A percentile compares a stretch with the other conserved stretches of the same genome.
Evolutionary conservation across 257 asterid species (phyloP).

Genomic region (Solanum bulbocastanum): DNA sequence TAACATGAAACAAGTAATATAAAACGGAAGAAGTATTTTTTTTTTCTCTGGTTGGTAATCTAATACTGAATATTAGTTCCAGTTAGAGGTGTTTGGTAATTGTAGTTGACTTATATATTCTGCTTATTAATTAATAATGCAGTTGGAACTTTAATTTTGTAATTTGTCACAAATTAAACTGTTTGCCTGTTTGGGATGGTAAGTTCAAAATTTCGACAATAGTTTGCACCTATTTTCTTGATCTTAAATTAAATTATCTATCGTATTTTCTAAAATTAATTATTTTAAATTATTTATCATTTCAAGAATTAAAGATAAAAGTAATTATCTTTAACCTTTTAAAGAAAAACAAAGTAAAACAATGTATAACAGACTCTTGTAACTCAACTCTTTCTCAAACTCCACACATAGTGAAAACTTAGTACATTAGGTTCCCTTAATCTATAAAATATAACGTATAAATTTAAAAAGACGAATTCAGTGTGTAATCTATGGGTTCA

Average conservation of each 20-base stretch:
- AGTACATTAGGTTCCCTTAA: too few species aligned
- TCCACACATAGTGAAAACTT: not conserved
- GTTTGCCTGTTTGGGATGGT: not conserved
- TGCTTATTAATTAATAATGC: not conserved
- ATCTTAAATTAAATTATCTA: too few species aligned
- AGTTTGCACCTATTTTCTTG: not conserved
- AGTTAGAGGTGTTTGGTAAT: not conserved
- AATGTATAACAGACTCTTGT: too few species aligned
- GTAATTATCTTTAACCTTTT: too few species aligned
- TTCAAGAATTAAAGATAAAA: too few species aligned
- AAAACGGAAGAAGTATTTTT: not conserved
- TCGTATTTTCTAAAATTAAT: too few species aligned
- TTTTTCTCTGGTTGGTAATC: not conserved
- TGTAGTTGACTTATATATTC: not conserved
- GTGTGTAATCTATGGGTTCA: not conserved
- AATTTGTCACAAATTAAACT: not conserved
- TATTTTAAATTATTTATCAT: too few species aligned
- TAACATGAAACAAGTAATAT: not conserved
- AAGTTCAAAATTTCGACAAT: not conserved
- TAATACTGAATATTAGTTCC: not conserved
- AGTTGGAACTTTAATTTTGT: not conserved
- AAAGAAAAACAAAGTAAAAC: too few species aligned
- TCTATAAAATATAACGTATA: too few species aligned
- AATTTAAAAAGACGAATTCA: too few species aligned
- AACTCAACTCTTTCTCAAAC: too few species aligned